phyloP scores from a whole-genome alignment of 129 eudicot species.

The Flaveria bidentis region DNA sequence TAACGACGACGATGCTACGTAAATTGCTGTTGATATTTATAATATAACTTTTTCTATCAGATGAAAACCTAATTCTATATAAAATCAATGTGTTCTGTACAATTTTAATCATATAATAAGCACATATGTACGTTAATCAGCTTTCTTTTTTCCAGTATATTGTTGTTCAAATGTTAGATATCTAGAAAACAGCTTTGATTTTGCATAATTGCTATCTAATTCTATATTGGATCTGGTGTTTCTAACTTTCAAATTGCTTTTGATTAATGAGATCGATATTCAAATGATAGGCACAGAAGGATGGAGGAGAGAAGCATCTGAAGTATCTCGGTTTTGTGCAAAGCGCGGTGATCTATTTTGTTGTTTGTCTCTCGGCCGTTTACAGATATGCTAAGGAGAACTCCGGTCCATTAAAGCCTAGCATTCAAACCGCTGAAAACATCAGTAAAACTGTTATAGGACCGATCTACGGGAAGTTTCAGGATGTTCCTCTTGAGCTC shows the following conservation, averaged over 20 bases:
- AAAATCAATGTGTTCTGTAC: background rate
- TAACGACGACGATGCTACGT: background rate
- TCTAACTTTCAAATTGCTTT: background rate
- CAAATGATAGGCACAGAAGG: slow-evolving; percentile 48
- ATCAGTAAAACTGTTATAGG: slow-evolving; percentile 66
- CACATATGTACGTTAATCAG: background rate
- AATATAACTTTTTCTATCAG: background rate
- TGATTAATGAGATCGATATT: background rate
- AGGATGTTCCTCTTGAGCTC: slow-evolving; percentile 54
- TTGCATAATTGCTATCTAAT: background rate
- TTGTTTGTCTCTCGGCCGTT: slow-evolving; percentile 45
- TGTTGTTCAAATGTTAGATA: no score
- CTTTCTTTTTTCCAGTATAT: background rate
- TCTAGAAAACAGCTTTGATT: background rate
- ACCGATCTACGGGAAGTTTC: slow-evolving; percentile 67
- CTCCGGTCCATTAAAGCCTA: slow-evolving; percentile 63
- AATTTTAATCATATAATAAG: background rate
- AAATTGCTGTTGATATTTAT: background rate
- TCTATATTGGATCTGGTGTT: slow-evolving; percentile 20
- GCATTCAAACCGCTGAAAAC: slow-evolving; percentile 62
- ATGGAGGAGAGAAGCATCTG: slow-evolving; percentile 51
- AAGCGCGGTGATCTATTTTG: slow-evolving; percentile 42
- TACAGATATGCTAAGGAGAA: slow-evolving; percentile 66
- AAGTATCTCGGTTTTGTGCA: slow-evolving; percentile 76
- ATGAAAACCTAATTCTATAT: no score